Base-by-base conservation (phyloP, 1,284 basidiomycete species). In the Wolfiporia cocos region DNA sequence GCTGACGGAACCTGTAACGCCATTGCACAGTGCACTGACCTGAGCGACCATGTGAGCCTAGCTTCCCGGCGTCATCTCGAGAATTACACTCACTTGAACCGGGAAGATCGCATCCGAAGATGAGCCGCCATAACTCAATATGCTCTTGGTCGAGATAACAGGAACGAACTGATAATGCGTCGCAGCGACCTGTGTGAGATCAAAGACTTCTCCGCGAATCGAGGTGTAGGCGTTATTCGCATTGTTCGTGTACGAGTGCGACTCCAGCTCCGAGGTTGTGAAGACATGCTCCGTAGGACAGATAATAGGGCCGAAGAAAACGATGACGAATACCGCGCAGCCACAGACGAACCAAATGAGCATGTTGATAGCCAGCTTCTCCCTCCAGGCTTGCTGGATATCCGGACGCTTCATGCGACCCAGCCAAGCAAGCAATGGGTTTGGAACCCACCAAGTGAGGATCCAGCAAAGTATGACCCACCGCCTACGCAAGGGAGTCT, bases 241-340 rank as follows among this genome's bases (percentile, higher is more conserved):
- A 38, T 76, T 71, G 51, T 76, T 70, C 41, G 71, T 57, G 48
- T 68, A 75, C 19, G 79, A 86, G 62, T 93, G 91, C 3, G 73
- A 71, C 3, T 77, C 68, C 33, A 99, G 69, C 61, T 99, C 95
- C 24, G 68, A 69, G 3, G 70, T 64, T 50, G 81, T 90, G 73
- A 84, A 98, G 44, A 99, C 87, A 60, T 97, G 87, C 59, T 97
- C 83, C 49, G 83, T 91, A 2, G 94, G 95, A 59, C 96, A 99
- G 65, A 99, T 97, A 47, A 98, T 62, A 44, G 78, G 68, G 22
- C 92, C 92, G 24, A 99, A 73, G 36, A 95, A 67, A 9, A 89
- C 91, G 55, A 99, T 95, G 57, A 99, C 86, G 63, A 99, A 99
- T 44, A 95, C 74, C 3, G 92, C 85, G 54, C 80, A 82, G 18